phyloP scores from a whole-genome alignment of 2,329 filamentous ascomycete species.

The Neofusicoccum ribis region DNA sequence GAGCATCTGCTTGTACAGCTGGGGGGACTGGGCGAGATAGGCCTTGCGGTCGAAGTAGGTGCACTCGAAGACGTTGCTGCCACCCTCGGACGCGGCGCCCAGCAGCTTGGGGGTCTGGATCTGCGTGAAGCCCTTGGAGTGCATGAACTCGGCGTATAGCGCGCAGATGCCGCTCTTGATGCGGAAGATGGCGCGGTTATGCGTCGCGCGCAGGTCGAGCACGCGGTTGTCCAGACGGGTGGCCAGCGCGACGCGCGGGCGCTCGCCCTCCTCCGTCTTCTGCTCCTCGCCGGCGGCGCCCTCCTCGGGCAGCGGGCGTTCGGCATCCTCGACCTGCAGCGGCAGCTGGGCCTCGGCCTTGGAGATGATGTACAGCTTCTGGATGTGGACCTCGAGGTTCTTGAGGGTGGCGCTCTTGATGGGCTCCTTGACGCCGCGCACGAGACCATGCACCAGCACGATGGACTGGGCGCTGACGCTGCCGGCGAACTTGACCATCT shows the following conservation, averaged over 20 bases:
- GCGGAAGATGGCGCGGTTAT: conserved; percentile 84
- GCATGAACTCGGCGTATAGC: conserved; percentile 78
- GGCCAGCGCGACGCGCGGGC: conserved; percentile 75
- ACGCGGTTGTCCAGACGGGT: conserved; percentile 89
- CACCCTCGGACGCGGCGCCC: conserved; percentile 87
- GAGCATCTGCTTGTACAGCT: conserved; percentile 86
- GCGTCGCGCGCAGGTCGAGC: conserved; percentile 87
- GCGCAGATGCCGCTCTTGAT: conserved; percentile 66
- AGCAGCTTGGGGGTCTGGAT: conserved; percentile 90
- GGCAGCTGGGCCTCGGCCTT: conserved; percentile 61
- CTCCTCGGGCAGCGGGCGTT: conserved; percentile 50
- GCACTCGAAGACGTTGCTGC: conserved; percentile 85
- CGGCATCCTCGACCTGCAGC: conserved; percentile 58
- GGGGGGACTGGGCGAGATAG: conserved; percentile 76
- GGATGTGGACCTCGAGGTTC: conserved; percentile 82
- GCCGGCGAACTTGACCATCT: conserved; percentile 93
- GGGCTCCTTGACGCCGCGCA: conserved; percentile 80
- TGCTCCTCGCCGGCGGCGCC: conserved; percentile 50
- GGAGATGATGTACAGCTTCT: conserved; percentile 78
- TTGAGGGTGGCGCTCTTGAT: conserved; percentile 84
- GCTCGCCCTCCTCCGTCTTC: conserved; percentile 46
- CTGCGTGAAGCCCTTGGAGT: conserved; percentile 71
- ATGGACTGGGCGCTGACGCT: conserved; percentile 77
- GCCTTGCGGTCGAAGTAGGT: conserved; percentile 86
- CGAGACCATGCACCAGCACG: conserved; percentile 75